phyloP scores from a whole-genome alignment of 805 yeast genomes.

The Candida chilensis region DNA sequence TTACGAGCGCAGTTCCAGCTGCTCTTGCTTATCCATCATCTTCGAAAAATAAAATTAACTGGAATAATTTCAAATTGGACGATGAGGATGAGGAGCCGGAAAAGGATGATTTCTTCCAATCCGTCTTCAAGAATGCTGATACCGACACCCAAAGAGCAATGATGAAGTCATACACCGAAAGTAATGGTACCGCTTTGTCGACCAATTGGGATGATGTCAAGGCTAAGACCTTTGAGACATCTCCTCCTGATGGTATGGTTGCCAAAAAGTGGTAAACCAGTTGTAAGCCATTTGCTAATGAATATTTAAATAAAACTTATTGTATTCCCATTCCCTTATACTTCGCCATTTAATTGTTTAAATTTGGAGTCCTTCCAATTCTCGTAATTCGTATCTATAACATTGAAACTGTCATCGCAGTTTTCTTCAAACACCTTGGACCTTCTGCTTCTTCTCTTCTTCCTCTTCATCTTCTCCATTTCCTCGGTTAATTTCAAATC shows the following conservation, averaged over 20 bases:
- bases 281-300: too few species aligned
- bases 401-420: conserved; percentile 2
- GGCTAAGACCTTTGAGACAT: conserved; percentile 49
- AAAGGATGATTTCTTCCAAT: conserved; percentile 64
- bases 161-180: conserved; percentile 93
- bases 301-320: too few species aligned
- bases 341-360: background rate
- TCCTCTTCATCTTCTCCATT: too few species aligned
- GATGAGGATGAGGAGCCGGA: conserved; percentile 34
- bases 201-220: conserved; percentile 91
- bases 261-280: conserved; percentile 44
- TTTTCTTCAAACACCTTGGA: too few species aligned
- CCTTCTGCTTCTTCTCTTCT: too few species aligned
- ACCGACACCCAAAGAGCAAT: conserved; percentile 87
- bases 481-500: too few species aligned
- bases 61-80: conserved; percentile 52
- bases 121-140: conserved; percentile 70
- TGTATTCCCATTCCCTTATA: too few species aligned
- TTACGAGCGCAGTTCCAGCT: background rate
- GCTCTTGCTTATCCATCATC: conserved; percentile 49
- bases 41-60: conserved; percentile 52
- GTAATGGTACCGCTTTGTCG: conserved; percentile 87
- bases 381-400: background rate
- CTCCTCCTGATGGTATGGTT: conserved; percentile 71
- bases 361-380: background rate